Evolutionary conservation across 2,329 filamentous ascomycete genomes (phyloP).

Genomic region (Colletotrichum viniferum): DNA sequence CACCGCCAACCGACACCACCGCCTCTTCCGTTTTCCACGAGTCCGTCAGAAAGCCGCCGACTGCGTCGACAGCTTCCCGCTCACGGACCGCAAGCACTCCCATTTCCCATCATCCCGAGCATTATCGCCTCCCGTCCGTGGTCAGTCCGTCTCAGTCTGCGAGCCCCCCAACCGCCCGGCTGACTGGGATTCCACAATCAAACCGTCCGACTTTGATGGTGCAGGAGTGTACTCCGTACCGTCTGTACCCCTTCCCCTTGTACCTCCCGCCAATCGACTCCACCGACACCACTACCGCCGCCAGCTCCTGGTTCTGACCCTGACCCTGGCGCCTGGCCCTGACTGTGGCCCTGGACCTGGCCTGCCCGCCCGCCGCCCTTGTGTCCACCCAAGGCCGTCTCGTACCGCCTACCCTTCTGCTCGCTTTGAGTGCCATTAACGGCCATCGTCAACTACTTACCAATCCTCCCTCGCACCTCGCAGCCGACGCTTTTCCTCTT

Average conservation of each 20-base stretch:
- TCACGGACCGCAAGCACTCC: not conserved
- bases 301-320: conserved; percentile 12
- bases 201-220: conserved; percentile 3
- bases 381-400: conserved; percentile 4
- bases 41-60: not conserved
- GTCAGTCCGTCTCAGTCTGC: conserved; percentile 1
- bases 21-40: not conserved
- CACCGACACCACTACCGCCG: conserved; percentile 13
- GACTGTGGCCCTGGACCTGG: conserved; percentile 13
- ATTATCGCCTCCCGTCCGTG: conserved; percentile 3
- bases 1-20: not conserved
- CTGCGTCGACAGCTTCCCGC: not conserved
- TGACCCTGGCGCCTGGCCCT: conserved; percentile 13
- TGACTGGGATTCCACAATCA: conserved; percentile 17
- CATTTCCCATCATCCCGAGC: not conserved
- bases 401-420: conserved; percentile 9
- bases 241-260: conserved; percentile 17
- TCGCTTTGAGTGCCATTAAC: conserved; percentile 1
- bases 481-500: not conserved
- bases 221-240: not conserved
- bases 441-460: conserved; percentile 14
- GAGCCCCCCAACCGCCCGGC: conserved; percentile 14
- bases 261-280: conserved; percentile 18
- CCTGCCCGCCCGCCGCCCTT: not conserved
- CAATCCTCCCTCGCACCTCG: not conserved